phyloP scores from a whole-genome alignment of 2,329 filamentous ascomycete genomes.

The Fusarium sp. region DNA sequence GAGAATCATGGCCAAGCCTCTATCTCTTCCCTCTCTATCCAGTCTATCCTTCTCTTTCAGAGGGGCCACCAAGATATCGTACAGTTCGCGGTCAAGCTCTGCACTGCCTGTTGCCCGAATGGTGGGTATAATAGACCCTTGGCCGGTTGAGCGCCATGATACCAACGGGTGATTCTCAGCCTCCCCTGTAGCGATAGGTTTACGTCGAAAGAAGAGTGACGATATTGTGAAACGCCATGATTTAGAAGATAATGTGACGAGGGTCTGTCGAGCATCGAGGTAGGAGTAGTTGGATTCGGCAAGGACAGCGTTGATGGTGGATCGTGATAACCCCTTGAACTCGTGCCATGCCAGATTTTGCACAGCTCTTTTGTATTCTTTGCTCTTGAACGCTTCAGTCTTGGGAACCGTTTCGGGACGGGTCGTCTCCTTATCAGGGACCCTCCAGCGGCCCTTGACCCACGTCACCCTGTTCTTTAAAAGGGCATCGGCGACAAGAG shows the following conservation, averaged over 20 bases:
- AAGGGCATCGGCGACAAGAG: conserved; percentile 80
- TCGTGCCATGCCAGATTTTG: conserved; percentile 76
- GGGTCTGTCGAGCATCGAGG: conserved; percentile 74
- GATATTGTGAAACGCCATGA: conserved; percentile 83
- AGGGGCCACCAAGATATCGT: conserved; percentile 65
- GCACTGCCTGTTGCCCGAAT: conserved; percentile 73
- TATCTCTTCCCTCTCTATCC: conserved; percentile 63
- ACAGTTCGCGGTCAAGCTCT: conserved; percentile 72
- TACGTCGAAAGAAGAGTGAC: conserved; percentile 75
- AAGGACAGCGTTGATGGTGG: conserved; percentile 80
- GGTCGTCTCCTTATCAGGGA: conserved; percentile 52
- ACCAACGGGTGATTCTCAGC: conserved; percentile 72
- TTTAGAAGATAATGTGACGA: conserved; percentile 75
- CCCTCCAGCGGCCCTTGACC: conserved; percentile 75
- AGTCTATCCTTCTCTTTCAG: conserved; percentile 58
- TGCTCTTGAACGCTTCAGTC: conserved; percentile 74
- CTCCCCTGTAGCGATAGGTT: conserved; percentile 63
- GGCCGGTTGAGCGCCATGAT: conserved; percentile 67
- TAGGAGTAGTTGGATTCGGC: conserved; percentile 86
- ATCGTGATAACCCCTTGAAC: conserved; percentile 78
- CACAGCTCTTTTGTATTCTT: conserved; percentile 75
- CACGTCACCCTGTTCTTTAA: conserved; percentile 77
- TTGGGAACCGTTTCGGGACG: conserved; percentile 58
- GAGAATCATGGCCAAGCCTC: conserved; percentile 61
- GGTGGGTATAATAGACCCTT: conserved; percentile 67